Evolutionary conservation across 306 rosid species (phyloP).

Genomic region (Dalbergia cultrata): DNA sequence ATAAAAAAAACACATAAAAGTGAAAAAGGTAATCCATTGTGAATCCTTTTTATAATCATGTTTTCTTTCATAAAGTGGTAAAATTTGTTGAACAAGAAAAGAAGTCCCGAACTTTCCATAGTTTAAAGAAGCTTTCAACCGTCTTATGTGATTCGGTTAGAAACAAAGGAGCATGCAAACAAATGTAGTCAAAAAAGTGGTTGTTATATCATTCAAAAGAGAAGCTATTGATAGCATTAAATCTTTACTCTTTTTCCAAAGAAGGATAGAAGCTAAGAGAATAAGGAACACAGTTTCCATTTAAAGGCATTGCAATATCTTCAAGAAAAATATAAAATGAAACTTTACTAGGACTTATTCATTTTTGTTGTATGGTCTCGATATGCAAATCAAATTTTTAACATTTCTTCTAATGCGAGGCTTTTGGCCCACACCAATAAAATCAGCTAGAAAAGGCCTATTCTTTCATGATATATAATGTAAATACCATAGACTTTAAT

Average conservation of each 20-base stretch:
- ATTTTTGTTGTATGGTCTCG: conserved; percentile 26
- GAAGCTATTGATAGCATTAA: conserved; percentile 31
- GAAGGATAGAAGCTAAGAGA: conserved; percentile 36
- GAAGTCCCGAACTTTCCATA: conserved; percentile 25
- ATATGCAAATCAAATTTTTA: conserved; percentile 38
- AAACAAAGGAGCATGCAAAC: not conserved
- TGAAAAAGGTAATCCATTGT: not conserved
- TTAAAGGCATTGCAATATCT: conserved; percentile 24
- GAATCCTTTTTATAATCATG: conserved; percentile 14
- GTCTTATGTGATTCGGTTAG: conserved; percentile 21
- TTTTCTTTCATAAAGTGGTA: conserved; percentile 21
- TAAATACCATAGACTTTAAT: not conserved
- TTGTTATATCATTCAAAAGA: conserved; percentile 31
- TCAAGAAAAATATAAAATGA: conserved; percentile 1
- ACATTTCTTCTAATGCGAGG: conserved; percentile 44
- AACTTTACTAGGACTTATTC: conserved; percentile 15
- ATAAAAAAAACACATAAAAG: not conserved
- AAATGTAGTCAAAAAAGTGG: conserved; percentile 39
- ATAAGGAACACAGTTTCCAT: not conserved
- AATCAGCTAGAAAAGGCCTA: conserved; percentile 42
- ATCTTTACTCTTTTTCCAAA: conserved; percentile 41
- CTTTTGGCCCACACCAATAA: conserved; percentile 37
- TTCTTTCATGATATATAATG: conserved; percentile 18
- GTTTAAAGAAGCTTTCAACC: conserved; percentile 28
- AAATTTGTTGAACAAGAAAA: conserved; percentile 16